Percentiles rank a stretch among this genome's conserved stretches.
Conservation (phyloP, 164 flowering plant genomes). For the Vitis amurensis region DNA sequence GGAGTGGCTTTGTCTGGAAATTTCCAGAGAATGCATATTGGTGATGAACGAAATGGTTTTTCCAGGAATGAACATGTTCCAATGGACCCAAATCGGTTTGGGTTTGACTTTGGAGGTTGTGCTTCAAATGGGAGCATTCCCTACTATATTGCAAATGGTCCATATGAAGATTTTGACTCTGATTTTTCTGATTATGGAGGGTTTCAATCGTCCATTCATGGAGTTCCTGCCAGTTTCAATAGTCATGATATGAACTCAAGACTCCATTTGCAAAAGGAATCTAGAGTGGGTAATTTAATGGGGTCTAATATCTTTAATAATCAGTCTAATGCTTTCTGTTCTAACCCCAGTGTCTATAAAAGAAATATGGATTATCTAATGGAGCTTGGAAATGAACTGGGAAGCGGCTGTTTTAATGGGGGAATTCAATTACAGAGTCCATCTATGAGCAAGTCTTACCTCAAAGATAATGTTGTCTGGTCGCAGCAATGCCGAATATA, state of each 20-base stretch:
- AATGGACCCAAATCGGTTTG: constrained; percentile 18
- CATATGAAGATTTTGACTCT: constrained; percentile 14
- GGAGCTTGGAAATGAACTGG: constrained; percentile 19
- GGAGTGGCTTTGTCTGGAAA: constrained; percentile 29
- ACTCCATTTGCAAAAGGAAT: constrained; percentile 15
- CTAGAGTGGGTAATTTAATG: constrained; percentile 11
- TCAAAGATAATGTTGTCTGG: constrained; percentile 15
- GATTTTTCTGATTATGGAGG: constrained; percentile 19
- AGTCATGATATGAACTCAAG: constrained; percentile 17
- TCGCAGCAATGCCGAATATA: constrained; percentile 18
- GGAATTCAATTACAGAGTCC: constrained; percentile 6
- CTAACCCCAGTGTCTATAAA: constrained; percentile 3
- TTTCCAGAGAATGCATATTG: constrained; percentile 34
- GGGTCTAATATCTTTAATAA: constrained; percentile 9
- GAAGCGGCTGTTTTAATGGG: constrained; percentile 4
- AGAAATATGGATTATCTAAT: constrained; percentile 11
- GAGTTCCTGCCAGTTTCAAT: constrained; percentile 7
- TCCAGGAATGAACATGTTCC: constrained; percentile 5
- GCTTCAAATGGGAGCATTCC: not conserved
- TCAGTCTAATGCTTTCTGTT: constrained; percentile 11
- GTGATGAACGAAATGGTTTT: constrained; percentile 20
- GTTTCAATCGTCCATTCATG: constrained; percentile 7
- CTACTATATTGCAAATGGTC: constrained; percentile 26
- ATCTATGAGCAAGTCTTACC: constrained; percentile 20
- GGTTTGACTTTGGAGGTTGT: constrained; percentile 13